Evolutionary conservation across 1,284 basidiomycete genomes (phyloP), one percentile per base, ranked within the genome.

Genomic region (Sutorius eximius): DNA sequence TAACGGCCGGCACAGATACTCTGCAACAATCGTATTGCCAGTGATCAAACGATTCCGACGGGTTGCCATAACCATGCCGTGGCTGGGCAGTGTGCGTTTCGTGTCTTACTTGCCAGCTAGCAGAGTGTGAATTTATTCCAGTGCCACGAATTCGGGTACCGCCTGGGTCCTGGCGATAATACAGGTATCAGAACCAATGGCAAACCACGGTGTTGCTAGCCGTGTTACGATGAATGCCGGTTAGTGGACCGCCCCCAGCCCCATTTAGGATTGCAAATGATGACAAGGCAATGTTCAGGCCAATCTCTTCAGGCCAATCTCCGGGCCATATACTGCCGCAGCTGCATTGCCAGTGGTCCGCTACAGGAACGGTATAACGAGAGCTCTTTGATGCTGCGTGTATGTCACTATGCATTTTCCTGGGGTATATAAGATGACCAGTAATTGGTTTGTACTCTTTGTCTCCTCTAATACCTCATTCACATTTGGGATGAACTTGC

Each of bases 371-470:
- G n/a, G 36, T 18, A 9, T 11, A 15, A 30, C 29, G n/a, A 4
- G 18, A 30, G 3, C n/a, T 15, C 38, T 22, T 40, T 18, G 38
- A 13, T 6, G 12, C 2, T 22, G 33, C 15, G 8, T 8, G 7
- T 32, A 10, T 8, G 16, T 10, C 4, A 20, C 11, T 30, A 7
- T 7, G 8, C 7, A 36, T 29, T 9, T 29, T 6, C 5, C 11
- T 24, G 4, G 29, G 18, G 30, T 36, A 49, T 64, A 68, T 60
- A 68, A 68, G 10, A 37, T 37, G 8, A 18, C 10, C 5, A 1
- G 9, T 37, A 9, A 5, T 37, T 11, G n/a, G 10, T 11, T 37
- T 12, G n/a, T 37, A 4, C n/a, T 37, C n/a, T 37, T 18, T 37
- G 10, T 37, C 18, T 18, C 36, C 36, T 18, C 36, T 37, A 16